Percentiles rank a stretch among this genome's conserved stretches.
phyloP scores from a whole-genome alignment of 148 eudicot genomes.

The Cornus suecica region DNA sequence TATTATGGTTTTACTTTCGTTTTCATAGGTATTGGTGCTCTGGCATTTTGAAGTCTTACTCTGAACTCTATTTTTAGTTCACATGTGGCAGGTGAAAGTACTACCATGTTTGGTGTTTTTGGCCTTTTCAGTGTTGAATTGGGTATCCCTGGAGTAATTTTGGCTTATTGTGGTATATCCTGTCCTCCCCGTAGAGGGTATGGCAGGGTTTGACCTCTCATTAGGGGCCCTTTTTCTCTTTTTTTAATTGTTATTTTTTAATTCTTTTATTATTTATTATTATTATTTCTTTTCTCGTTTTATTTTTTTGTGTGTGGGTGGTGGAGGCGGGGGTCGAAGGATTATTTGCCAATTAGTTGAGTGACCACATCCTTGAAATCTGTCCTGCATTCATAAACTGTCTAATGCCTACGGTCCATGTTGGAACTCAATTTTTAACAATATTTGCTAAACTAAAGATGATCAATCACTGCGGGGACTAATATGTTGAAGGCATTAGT shows the following conservation, averaged over 20 bases:
- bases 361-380: too few relatives aligned
- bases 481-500: background rate
- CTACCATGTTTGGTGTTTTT: background rate
- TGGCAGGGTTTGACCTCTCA: too few relatives aligned
- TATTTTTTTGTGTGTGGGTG: too few relatives aligned
- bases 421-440: background rate
- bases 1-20: background rate
- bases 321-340: too few relatives aligned
- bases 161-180: background rate
- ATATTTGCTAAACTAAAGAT: background rate
- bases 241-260: too few relatives aligned
- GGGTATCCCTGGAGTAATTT: conserved; percentile 8
- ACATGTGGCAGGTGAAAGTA: conserved; percentile 20
- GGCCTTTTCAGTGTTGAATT: background rate
- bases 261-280: too few relatives aligned
- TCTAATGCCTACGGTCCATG: background rate
- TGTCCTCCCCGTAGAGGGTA: too few relatives aligned
- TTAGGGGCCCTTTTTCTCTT: too few relatives aligned
- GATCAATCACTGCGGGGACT: too few relatives aligned
- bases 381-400: background rate
- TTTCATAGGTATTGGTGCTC: background rate
- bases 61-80: conserved; percentile 14
- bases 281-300: too few relatives aligned
- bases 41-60: background rate
- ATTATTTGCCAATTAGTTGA: too few relatives aligned